Conservation (phyloP, 2,329 filamentous ascomycete species). For the Diaporthe caulivora region DNA sequence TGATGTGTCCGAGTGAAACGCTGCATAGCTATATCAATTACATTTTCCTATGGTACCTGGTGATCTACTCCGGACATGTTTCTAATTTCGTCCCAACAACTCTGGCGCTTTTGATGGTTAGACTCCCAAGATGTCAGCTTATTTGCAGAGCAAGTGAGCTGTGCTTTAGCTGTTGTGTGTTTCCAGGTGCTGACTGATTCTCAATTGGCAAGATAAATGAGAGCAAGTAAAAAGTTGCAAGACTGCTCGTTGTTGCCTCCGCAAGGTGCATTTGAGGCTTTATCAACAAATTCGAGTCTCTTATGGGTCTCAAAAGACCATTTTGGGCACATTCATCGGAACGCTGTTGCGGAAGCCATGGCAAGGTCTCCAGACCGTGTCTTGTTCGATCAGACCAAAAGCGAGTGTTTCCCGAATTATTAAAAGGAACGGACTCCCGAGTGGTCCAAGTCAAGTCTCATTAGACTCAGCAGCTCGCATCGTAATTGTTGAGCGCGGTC, state of each 20-base stretch:
- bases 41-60: neutral
- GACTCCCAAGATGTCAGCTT: neutral
- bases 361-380: neutral
- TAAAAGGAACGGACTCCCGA: neutral
- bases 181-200: neutral
- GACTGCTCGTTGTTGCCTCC: too few relatives aligned
- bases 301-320: neutral
- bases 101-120: neutral
- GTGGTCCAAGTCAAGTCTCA: neutral
- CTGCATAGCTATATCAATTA: neutral
- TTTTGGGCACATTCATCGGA: neutral
- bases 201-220: neutral
- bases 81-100: neutral
- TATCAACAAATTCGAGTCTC: neutral
- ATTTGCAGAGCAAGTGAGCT: neutral
- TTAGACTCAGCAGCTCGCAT: neutral
- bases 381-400: neutral
- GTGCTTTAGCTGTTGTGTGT: neutral
- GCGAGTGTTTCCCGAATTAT: neutral
- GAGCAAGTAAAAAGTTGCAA: neutral
- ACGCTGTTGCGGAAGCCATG: neutral
- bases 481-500: neutral
- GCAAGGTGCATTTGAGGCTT: too few relatives aligned
- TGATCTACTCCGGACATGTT: neutral
- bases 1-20: neutral